Base-by-base conservation (phyloP, 2,329 filamentous ascomycete species). In the Dactylellina parvicollis region DNA sequence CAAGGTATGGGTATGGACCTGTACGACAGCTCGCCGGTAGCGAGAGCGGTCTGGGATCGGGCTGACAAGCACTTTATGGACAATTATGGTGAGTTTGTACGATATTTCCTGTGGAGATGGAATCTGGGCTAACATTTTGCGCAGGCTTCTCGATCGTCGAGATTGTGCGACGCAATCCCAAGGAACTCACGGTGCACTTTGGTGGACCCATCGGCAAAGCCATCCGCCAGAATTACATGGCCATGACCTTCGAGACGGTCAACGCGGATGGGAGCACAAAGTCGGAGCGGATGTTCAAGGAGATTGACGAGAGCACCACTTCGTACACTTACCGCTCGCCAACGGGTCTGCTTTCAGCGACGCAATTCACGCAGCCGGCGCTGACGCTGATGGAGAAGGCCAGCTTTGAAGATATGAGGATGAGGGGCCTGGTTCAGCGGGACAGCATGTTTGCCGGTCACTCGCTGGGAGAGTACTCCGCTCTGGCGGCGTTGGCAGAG, bases 1-100 rank as follows among this genome's bases (percentile, higher is more conserved):
- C 95, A 99, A 82, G 95, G 95, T 75, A 99, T 99, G 95, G 95
- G 95, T 82, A 99, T 99, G 95, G 95, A 98, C 79, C 86, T 99
- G 56, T 99, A 99, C 81, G 90, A 86, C 79, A 96, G 90, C 85
- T 98, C 95, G 80, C 85, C 90, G 36, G 95, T 99, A 18, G 96
- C 95, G 75, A 93, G 92, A 84, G 94, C 96, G 78, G 95, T 99
- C 56, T 99, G 95, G 95, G 95, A 97, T 81, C 89, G 92, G 73
- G 96, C 95, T 55, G 95, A 99, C 83, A 96, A 92, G 82, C 96
- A 99, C 81, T 94, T 99, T 81, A 89, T 98, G 84, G 94, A 98
- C 83, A 98, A 96, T 81, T 99, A 99, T 83, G 95, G 92, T 92
- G 85, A 83, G 87, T 79, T 69, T 4, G 16, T 57, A n/a, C n/a